Conservation (phyloP, 352 stramenopile genomes). For the Peronospora belbahrii region DNA sequence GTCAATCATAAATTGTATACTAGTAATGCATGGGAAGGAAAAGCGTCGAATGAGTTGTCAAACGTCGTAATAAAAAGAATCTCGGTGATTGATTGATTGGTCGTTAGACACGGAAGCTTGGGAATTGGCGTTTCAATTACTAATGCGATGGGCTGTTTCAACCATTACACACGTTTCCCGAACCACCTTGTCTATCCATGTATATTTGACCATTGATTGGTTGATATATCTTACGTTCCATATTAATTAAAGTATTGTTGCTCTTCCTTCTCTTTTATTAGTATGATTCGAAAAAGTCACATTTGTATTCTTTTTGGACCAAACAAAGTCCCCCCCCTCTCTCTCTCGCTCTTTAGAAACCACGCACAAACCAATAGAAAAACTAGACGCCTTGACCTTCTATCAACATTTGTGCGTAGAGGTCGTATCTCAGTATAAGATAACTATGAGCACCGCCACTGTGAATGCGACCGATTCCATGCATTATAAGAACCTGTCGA, state of each 20-base stretch:
- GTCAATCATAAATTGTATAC: too few relatives aligned
- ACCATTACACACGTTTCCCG: constrained; percentile 17
- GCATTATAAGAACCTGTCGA: not conserved
- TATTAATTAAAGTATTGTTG: constrained; percentile 1
- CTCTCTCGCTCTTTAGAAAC: constrained; percentile 2
- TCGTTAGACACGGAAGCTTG: constrained; percentile 5
- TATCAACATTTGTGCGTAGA: constrained; percentile 1
- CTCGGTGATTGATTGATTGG: too few relatives aligned
- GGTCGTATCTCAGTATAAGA: constrained; percentile 6
- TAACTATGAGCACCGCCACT: constrained; percentile 18
- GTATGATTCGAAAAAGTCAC: too few relatives aligned
- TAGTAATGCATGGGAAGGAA: too few relatives aligned
- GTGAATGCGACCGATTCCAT: constrained; percentile 1
- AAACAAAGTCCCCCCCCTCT: constrained; percentile 4
- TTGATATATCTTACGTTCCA: not conserved
- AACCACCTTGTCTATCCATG: not conserved
- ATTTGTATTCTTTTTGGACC: constrained; percentile 9
- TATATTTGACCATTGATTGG: constrained; percentile 2
- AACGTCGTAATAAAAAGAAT: too few relatives aligned
- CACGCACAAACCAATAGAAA: constrained; percentile 20
- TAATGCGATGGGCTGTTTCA: constrained; percentile 10
- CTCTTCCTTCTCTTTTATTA: not conserved
- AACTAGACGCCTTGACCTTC: constrained; percentile 8
- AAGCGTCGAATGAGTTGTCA: too few relatives aligned
- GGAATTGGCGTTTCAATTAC: constrained; percentile 16